Evolutionary conservation across 2,329 filamentous ascomycete genomes (phyloP).

Genomic region (Botrytis aclada): DNA sequence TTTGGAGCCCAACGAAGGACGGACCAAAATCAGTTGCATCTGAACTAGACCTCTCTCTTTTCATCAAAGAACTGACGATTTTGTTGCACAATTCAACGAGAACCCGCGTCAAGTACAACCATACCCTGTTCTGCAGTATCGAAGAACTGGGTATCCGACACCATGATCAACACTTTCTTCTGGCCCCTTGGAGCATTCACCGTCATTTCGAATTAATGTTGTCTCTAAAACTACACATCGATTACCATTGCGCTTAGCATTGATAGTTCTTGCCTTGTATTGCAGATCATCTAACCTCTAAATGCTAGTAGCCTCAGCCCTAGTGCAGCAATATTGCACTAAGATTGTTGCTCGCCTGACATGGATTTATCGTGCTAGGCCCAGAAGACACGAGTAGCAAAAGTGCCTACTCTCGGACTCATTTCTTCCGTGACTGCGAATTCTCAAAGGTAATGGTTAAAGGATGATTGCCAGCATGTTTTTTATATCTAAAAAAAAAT

Average conservation of each 20-base stretch:
- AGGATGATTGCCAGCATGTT: background rate
- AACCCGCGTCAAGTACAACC: no score
- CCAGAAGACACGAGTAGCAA: background rate
- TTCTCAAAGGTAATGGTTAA: background rate
- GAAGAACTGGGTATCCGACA: no score
- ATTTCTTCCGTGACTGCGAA: no score
- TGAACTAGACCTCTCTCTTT: no score
- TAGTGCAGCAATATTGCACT: background rate
- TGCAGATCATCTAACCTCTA: background rate
- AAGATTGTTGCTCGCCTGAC: background rate
- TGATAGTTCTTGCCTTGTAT: background rate
- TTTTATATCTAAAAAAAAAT: background rate
- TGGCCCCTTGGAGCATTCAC: background rate
- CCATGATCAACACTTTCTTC: no score
- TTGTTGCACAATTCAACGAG: no score
- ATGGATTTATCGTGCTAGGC: background rate
- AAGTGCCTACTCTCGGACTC: background rate
- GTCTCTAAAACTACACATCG: background rate
- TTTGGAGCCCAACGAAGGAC: no score
- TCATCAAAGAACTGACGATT: no score
- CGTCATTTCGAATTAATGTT: background rate
- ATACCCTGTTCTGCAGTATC: no score
- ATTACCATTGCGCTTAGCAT: background rate
- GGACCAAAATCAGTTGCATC: no score
- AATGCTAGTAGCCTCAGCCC: background rate